Base-by-base conservation (phyloP, 2,329 filamentous ascomycete species). In the Scleromitrula shiraiana region DNA sequence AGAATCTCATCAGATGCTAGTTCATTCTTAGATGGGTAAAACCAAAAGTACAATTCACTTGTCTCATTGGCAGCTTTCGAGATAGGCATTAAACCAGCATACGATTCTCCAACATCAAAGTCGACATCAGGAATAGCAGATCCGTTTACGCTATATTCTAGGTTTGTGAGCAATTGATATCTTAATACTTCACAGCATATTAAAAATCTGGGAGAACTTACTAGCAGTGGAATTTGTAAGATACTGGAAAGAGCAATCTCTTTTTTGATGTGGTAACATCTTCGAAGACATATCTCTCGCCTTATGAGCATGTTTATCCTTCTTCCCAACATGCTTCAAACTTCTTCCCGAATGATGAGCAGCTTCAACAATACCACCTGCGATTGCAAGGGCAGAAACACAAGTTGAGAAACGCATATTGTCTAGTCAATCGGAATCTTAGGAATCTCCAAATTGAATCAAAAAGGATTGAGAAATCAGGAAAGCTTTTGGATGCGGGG, bases 71-170 rank as follows among this genome's bases (percentile, higher is more conserved):
- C 62, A 14, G 69, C 60, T 30, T 67, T 65, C 2, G 71, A 73
- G 44, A 84, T 77, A 5, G 81, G 78, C 23, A 84, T 62, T 15
- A 76, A 62, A 15, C 80, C 80, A n/a, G 80, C 75, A 55, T 83
- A 83, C 0, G 75, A 79, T 64, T 84, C 79, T 46, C 77, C 75
- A 35, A 86, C 68, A 52, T 88, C 83, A 52, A 85, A 89, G 22
- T 74, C 61, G 0, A 88, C 79, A 15, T 86, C 80, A 0, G 85
- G 85, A 14, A 50, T 46, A n/a, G 35, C 47, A 22, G 47, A 19
- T 14, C 47, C 42, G n/a, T 50, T 46, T 3, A 50, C 47, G 12
- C 41, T 44, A 38, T 35, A 50, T 27, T 41, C 47, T 50, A 5
- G 8, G 12, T n/a, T n/a, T 19, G 10, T 37, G 6, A 2, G 7